Evolutionary conservation across 2,329 filamentous ascomycete genomes (phyloP).

Genomic region (Mollisia scopiformis): DNA sequence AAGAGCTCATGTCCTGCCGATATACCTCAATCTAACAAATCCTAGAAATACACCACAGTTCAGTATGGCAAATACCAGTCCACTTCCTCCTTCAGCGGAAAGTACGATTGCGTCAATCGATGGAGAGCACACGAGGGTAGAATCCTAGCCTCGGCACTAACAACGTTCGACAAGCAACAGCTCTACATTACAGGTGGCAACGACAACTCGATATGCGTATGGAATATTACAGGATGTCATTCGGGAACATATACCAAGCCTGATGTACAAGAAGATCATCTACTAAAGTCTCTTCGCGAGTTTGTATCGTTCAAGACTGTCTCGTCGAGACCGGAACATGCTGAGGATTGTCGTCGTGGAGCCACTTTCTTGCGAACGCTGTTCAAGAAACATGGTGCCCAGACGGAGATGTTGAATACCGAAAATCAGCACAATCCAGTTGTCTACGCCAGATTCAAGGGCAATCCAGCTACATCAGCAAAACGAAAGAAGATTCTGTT

Average conservation of each 20-base stretch:
- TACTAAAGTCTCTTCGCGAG: slow-evolving; percentile 75
- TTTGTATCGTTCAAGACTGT: slow-evolving; percentile 93
- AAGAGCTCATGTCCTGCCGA: slow-evolving; percentile 34
- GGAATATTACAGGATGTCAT: slow-evolving; percentile 65
- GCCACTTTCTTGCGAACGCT: slow-evolving; percentile 88
- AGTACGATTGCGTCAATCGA: slow-evolving; percentile 77
- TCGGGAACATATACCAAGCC: slow-evolving; percentile 23
- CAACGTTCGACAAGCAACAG: slow-evolving; percentile 69
- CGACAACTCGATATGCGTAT: slow-evolving; percentile 86
- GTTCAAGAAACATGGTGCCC: slow-evolving; percentile 89
- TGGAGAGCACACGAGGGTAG: slow-evolving; percentile 88
- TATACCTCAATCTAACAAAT: slow-evolving; percentile 1
- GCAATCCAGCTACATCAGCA: slow-evolving; percentile 66
- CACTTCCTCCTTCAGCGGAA: slow-evolving; percentile 65
- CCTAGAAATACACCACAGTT: slow-evolving; percentile 67
- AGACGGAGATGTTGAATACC: slow-evolving; percentile 87
- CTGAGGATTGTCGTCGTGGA: slow-evolving; percentile 89
- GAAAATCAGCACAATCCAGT: slow-evolving; percentile 81
- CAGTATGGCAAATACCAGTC: slow-evolving; percentile 61
- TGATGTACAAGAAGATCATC: slow-evolving; percentile 51
- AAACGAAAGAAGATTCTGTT: slow-evolving; percentile 87
- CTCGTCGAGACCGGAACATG: slow-evolving; percentile 82
- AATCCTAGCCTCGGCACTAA: slow-evolving; percentile 81
- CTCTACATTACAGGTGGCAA: slow-evolving; percentile 95
- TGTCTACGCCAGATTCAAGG: slow-evolving; percentile 87